Percentiles rank a stretch among this genome's conserved stretches.
These are phyloP conservation scores for Mucor sp. DNA, from an alignment of 371 early-diverging fungal species.

Conservation along the genomic window DNA sequence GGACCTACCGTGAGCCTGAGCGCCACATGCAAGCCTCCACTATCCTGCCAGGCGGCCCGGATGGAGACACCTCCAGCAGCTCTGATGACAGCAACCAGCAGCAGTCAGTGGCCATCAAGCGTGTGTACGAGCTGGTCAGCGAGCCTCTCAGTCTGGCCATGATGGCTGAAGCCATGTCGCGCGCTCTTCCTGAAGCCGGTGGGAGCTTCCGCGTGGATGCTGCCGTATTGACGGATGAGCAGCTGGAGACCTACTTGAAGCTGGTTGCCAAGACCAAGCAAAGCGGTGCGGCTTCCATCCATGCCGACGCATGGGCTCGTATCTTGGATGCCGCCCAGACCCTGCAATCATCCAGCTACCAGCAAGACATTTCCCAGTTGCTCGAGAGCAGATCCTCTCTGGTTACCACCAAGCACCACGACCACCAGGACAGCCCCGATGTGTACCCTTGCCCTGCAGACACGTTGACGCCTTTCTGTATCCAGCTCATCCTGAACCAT, in stretches of 20 bases:
- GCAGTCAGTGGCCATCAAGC: neutral
- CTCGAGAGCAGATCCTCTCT: neutral
- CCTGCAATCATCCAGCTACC: too few species aligned
- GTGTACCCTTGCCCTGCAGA: constrained; percentile 8
- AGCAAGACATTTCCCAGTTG: too few species aligned
- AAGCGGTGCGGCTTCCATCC: neutral
- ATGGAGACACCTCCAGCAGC: neutral
- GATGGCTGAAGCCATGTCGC: constrained; percentile 6
- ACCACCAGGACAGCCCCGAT: neutral
- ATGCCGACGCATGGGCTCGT: neutral
- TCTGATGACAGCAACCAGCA: neutral
- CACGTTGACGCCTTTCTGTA: constrained; percentile 9
- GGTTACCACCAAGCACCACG: neutral
- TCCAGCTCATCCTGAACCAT: constrained; percentile 7
- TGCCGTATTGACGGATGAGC: constrained; percentile 5
- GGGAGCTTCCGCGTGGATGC: neutral
- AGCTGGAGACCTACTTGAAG: constrained; percentile 6
- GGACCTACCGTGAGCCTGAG: neutral
- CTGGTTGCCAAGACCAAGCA: neutral
- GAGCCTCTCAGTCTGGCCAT: neutral
- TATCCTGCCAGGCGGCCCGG: neutral
- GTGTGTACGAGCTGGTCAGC: constrained; percentile 10
- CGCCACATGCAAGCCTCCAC: neutral
- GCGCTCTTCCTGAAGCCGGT: constrained; percentile 6
- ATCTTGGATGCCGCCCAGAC: neutral